Base-by-base conservation (phyloP, 768 basidiomycete species). In the Boletus huronensis region DNA sequence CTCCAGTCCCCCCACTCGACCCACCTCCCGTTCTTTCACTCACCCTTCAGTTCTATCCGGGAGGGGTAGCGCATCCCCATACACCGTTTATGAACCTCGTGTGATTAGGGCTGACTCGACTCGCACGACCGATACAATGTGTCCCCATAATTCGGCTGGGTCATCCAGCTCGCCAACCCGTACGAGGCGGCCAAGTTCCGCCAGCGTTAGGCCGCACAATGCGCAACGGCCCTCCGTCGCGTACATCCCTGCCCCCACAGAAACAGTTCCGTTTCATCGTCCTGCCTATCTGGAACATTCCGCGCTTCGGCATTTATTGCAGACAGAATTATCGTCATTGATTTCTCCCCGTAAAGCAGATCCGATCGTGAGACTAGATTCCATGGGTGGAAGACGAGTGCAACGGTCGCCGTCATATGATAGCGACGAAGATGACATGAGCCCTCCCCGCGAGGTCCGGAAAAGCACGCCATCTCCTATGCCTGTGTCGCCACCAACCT, bases 261-360 rank as follows among this genome's bases (percentile, higher is more conserved):
- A 69, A 54, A 65, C 64, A 43, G 69, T 59, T 26, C 65, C 74
- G 34, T 92, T 86, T 69, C 74, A 81, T 44, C 81, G 84, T 19
- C 90, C 90, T 1, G 72, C 82, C 0, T 93, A 93, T 69, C 78
- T 93, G 51, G 87, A 89, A 40, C 78, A 88, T 68, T 89, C 89
- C 2, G 81, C 87, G 1, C 72, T 93, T 52, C 83, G 87, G 51
- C 76, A 90, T 61, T 69, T 88, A 49, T 73, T 92, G 9, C 84
- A 83, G 53, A 83, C 85, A 0, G 79, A 79, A 43, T 56, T 70
- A 2, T 63, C 69, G 9, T 72, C 76, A 10, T 39, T 67, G 36
- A 66, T 75, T 40, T 66, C 75, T 45, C 69, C 65, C 51, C 72
- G 78, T 35, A 79, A 77, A 57, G 48, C 57, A 11, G 78, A 80